Base-by-base conservation (phyloP, 2,329 filamentous ascomycete genomes). In the Fragosphaeria purpurea region DNA sequence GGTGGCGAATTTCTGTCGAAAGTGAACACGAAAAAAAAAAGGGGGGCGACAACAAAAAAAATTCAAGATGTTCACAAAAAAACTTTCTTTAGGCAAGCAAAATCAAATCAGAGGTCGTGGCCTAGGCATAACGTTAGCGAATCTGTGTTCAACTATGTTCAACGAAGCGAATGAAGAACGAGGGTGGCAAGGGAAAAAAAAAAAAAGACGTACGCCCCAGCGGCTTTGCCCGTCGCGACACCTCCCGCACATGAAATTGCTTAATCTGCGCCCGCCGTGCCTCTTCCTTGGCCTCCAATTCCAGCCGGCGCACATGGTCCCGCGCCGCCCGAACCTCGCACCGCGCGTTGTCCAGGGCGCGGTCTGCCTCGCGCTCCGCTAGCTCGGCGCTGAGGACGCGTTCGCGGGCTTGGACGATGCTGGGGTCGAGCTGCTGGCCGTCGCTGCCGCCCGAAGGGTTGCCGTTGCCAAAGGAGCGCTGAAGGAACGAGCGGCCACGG, bases 201-300 rank as follows among this genome's bases (percentile, higher is more conserved):
- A 22, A 22, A 22, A 22, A 22, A 22, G 22, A 22, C 22, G 22
- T 71, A 84, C 82, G 77, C 50, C 83, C 82, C 52, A 86, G 75
- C n/a, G 76, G 74, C 65, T 82, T 80, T n/a, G 79, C 82, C 48
- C 81, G 72, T 77, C 83, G 85, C 6, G 77, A 80, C 34, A 86
- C 74, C 59, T 79, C 76, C 58, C 71, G 74, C 1, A 82, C 83
- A 60, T 85, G 78, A 48, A 73, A 71, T 65, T 83, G 75, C 75
- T 86, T 86, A 47, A 85, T 77, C 73, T 80, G 83, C 2, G 82
- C 82, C 41, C 75, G 64, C 30, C 81, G 69, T 2, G 82, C 77
- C 61, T 84, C 80, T 65, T 83, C 80, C 58, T 72, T 73, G 1
- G 82, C 82, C 67, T 86, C 83, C 47, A 72, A 63, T 69, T 86